Conservation (phyloP, 345 rosid species). For the Pistacia vera region DNA sequence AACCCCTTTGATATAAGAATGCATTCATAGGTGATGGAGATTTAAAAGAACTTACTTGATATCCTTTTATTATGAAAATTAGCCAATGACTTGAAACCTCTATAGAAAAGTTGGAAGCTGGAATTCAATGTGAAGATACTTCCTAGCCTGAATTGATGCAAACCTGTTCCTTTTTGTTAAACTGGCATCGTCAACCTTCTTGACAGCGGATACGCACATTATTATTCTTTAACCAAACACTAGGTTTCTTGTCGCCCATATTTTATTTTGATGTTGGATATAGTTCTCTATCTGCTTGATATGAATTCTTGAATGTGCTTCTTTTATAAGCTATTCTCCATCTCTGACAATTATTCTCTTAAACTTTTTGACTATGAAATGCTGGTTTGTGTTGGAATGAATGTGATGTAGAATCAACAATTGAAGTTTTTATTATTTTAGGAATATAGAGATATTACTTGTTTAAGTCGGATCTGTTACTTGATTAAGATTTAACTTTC, state of each 20-base stretch:
- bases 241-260: not conserved
- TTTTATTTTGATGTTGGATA: not conserved
- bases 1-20: not conserved
- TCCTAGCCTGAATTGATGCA: not conserved
- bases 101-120: not conserved
- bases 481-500: too few relatives aligned
- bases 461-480: too few relatives aligned
- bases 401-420: not conserved
- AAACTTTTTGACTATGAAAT: not conserved
- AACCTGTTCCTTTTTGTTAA: not conserved
- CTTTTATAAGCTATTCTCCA: not conserved
- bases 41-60: not conserved
- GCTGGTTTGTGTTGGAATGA: conserved; percentile 11
- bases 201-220: too few relatives aligned
- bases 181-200: not conserved
- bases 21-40: not conserved
- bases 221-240: not conserved
- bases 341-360: not conserved
- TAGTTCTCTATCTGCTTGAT: not conserved
- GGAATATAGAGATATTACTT: too few relatives aligned
- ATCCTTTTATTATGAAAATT: not conserved
- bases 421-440: too few relatives aligned
- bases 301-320: not conserved
- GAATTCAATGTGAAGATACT: not conserved
- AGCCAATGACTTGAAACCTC: not conserved